Evolutionary conservation across 305 asterid species (phyloP), one percentile per base, ranked within the genome.

Genomic region (Fraxinus angustifolia): DNA sequence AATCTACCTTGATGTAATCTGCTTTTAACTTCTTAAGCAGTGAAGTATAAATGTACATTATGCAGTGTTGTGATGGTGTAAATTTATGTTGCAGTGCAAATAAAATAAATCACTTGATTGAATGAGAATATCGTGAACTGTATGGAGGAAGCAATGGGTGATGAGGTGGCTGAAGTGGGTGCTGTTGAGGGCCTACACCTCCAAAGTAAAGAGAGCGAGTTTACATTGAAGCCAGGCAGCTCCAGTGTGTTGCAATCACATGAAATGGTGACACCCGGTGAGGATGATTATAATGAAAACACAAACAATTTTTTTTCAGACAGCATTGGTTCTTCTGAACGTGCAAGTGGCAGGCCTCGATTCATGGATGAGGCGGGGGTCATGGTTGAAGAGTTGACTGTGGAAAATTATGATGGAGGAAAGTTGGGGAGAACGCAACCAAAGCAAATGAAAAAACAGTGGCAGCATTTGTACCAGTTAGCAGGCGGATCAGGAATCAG

Each of bases 321-420:
- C 67, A 88, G 97, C 86, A 85, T 93, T 73, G 95, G 91, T 87
- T 91, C 96, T 71, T 96, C 99, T 60, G 99, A 90, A 84, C 95
- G 87, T 82, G 98, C 97, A 72, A 89, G 97, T 87, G 92, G 90
- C 73, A 94, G 98, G 84, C 97, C 97, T 36, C 95, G 82, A 76
- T 92, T 96, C 81, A 82, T 80, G 86, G 92, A 92, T 84, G 91
- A 90, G 84, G 79, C 93, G 50, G 95, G 95, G 80, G 82, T 85
- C 87, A 89, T 86, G 91, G 97, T 94, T 76, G 94, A 91, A 84
- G 98, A 94, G 83, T 86, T 96, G 92, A 93, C 97, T 33, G 79
- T 94, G 82, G 88, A 88, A 88, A 92, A 90, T 84, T 94, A 89
- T 70, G 90, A 89, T 80, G 91, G 91, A 1, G 93, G 87, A 79